These are phyloP conservation scores for Amanita exitialis DNA, from an alignment of 768 basidiomycete species.

Conservation along the genomic window DNA sequence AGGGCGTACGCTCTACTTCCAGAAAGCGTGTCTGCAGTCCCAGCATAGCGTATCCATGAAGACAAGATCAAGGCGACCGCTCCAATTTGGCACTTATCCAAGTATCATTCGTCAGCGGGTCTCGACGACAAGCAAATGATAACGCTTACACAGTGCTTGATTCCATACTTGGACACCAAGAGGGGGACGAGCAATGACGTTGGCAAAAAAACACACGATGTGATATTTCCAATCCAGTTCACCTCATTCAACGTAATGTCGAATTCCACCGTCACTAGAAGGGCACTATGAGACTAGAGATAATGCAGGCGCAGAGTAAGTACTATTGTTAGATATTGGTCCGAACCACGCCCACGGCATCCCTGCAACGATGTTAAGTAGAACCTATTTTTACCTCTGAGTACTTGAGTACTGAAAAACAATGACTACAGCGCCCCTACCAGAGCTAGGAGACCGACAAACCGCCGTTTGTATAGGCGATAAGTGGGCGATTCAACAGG, in stretches of 20 bases:
- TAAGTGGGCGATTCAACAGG: slow-evolving; percentile 21
- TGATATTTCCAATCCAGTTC: slow-evolving; percentile 74
- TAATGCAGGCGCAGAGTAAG: slow-evolving; percentile 5
- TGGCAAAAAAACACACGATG: slow-evolving; percentile 53
- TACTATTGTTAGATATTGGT: slow-evolving; percentile 65
- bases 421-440: slow-evolving; percentile 23
- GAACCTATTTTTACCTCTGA: slow-evolving; percentile 27
- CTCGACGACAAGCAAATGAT: not conserved
- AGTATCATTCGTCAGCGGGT: not conserved
- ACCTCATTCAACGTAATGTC: slow-evolving; percentile 60
- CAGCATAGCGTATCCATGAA: slow-evolving; percentile 72
- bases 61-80: slow-evolving; percentile 43
- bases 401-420: not conserved
- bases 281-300: not conserved
- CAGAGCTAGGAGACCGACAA: slow-evolving; percentile 52
- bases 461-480: slow-evolving; percentile 61
- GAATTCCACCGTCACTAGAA: slow-evolving; percentile 52
- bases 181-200: slow-evolving; percentile 46
- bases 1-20: slow-evolving; percentile 48
- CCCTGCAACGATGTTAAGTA: slow-evolving; percentile 52
- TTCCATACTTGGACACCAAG: slow-evolving; percentile 46
- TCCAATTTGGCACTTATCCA: slow-evolving; percentile 63
- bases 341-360: slow-evolving; percentile 82
- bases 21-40: slow-evolving; percentile 46
- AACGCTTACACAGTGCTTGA: slow-evolving; percentile 49